These are phyloP conservation scores for Fragosphaeria purpurea DNA, from an alignment of 2,329 filamentous ascomycete species.

Conservation along the genomic window DNA sequence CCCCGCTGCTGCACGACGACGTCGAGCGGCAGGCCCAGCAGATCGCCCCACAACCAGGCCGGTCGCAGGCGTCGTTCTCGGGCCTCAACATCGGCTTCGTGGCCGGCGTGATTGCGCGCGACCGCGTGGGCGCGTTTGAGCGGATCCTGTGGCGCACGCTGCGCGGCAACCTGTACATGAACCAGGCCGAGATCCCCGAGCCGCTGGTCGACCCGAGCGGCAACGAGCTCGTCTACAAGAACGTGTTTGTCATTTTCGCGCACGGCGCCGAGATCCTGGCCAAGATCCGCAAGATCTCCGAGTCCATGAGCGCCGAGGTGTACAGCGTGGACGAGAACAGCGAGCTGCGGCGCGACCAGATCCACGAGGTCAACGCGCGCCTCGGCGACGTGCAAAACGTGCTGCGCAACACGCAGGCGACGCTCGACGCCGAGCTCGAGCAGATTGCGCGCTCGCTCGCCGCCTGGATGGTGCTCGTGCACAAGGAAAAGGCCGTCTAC, in stretches of 20 bases:
- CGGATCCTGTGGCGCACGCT: slow-evolving; percentile 95
- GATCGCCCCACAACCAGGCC: neutral
- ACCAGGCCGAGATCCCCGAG: slow-evolving; percentile 96
- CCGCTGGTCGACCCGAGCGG: slow-evolving; percentile 82
- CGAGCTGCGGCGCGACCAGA: slow-evolving; percentile 88
- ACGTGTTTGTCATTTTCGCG: slow-evolving; percentile 98
- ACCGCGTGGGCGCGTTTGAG: slow-evolving; percentile 91
- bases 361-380: slow-evolving; percentile 93
- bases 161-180: slow-evolving; percentile 98
- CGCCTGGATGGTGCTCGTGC: slow-evolving; percentile 94
- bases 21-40: slow-evolving; percentile 49
- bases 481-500: slow-evolving; percentile 98
- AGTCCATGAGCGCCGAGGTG: slow-evolving; percentile 89
- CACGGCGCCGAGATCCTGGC: slow-evolving; percentile 97
- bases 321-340: slow-evolving; percentile 98
- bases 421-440: slow-evolving; percentile 81
- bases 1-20: slow-evolving; percentile 83
- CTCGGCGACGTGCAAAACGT: slow-evolving; percentile 87
- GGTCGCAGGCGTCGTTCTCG: slow-evolving; percentile 70
- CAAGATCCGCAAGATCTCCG: slow-evolving; percentile 98
- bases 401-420: slow-evolving; percentile 87
- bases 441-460: slow-evolving; percentile 89
- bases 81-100: slow-evolving; percentile 99
- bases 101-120: slow-evolving; percentile 85
- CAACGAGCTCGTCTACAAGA: slow-evolving; percentile 91